Percentiles rank a stretch among this genome's conserved stretches.
phyloP scores from a whole-genome alignment of 805 yeast species.

The Jamesozyma gamospora region DNA sequence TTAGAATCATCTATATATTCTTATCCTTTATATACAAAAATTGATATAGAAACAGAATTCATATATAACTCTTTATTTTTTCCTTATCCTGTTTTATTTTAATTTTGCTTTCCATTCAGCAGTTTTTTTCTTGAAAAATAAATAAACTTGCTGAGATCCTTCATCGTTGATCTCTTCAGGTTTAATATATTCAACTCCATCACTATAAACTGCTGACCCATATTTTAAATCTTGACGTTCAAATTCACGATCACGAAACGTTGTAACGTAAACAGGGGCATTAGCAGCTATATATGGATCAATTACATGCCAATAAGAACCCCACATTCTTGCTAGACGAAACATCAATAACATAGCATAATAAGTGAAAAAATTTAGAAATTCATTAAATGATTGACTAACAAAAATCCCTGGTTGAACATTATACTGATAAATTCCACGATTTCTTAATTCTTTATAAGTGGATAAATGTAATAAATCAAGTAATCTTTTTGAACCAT shows the following conservation, averaged over 20 bases:
- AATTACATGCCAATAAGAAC: constrained; percentile 83
- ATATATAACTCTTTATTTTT: too few relatives aligned
- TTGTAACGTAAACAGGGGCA: constrained; percentile 64
- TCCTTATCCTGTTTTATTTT: constrained; percentile 17
- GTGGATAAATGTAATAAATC: constrained; percentile 76
- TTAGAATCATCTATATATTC: too few relatives aligned
- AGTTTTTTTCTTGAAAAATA: constrained; percentile 46
- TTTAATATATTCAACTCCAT: constrained; percentile 57
- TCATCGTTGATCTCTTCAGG: constrained; percentile 46
- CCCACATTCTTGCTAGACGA: constrained; percentile 67
- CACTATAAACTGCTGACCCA: constrained; percentile 62
- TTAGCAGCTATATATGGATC: constrained; percentile 84
- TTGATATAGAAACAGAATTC: too few relatives aligned
- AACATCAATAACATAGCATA: constrained; percentile 80
- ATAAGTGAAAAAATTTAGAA: constrained; percentile 65
- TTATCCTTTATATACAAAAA: too few relatives aligned
- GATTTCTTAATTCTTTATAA: constrained; percentile 38
- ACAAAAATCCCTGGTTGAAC: constrained; percentile 95
- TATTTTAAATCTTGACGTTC: constrained; percentile 44
- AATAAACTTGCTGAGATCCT: constrained; percentile 53
- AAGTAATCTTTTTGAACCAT: constrained; percentile 80
- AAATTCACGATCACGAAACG: constrained; percentile 33
- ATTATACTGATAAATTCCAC: constrained; percentile 61
- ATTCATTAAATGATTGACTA: constrained; percentile 66
- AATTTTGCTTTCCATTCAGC: constrained; percentile 66